A percentile compares a stretch with the other conserved stretches of the same genome.
Evolutionary conservation across 2,329 filamentous ascomycete species (phyloP).

Genomic region (Eurotiales sp.): DNA sequence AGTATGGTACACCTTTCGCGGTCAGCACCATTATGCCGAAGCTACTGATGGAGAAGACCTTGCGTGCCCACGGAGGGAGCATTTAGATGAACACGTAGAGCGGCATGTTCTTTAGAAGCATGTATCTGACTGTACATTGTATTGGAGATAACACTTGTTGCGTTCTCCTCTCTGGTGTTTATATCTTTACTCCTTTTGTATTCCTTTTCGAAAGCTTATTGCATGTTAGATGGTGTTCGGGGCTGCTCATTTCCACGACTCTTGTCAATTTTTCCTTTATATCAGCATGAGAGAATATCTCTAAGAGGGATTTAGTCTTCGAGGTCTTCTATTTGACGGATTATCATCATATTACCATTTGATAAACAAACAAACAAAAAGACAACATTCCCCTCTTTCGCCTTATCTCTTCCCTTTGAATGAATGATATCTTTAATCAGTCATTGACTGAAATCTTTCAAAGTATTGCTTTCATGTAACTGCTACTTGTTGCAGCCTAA

Average conservation of each 20-base stretch:
- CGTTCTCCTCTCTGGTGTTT: background rate
- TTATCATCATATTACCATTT: too few relatives aligned
- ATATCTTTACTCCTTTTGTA: too few relatives aligned
- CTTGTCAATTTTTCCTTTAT: background rate
- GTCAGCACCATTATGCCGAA: constrained; percentile 36
- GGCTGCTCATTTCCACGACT: background rate
- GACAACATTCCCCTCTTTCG: too few relatives aligned
- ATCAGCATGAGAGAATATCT: background rate
- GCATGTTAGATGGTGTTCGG: constrained; percentile 8
- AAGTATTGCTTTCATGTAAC: too few relatives aligned
- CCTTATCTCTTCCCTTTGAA: too few relatives aligned
- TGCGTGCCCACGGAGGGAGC: constrained; percentile 37
- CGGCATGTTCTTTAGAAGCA: background rate
- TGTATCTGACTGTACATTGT: background rate
- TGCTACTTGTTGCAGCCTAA: too few relatives aligned
- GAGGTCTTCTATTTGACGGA: background rate
- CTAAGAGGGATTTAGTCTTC: background rate
- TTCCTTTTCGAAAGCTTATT: background rate
- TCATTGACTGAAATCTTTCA: too few relatives aligned
- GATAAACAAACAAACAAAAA: too few relatives aligned
- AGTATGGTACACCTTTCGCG: constrained; percentile 41
- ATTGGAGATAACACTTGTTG: background rate
- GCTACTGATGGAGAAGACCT: constrained; percentile 34
- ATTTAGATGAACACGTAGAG: constrained; percentile 20
- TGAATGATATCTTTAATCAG: too few relatives aligned